phyloP scores from a whole-genome alignment of 495 filamentous ascomycete species.

The Penicillium waksmanii region DNA sequence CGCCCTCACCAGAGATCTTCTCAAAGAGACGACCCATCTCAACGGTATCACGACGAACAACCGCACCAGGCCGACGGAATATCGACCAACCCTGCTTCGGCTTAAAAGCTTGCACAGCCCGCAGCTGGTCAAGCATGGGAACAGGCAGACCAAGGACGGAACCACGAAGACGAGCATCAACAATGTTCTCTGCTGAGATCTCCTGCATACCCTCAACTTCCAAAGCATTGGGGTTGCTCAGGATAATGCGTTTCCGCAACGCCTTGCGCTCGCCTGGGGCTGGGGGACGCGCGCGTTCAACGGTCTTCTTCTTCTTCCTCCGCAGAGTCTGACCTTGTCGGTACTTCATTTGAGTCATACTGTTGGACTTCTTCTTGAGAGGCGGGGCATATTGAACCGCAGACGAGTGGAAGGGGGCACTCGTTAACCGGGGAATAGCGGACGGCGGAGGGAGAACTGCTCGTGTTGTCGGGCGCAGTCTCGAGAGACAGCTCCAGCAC shows the following conservation, averaged over 20 bases:
- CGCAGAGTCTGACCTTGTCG: slow-evolving; percentile 46
- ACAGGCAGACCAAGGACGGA: slow-evolving; percentile 70
- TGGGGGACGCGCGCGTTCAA: slow-evolving; percentile 54
- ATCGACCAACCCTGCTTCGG: slow-evolving; percentile 84
- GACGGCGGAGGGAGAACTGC: slow-evolving; percentile 38
- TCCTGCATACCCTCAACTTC: slow-evolving; percentile 67
- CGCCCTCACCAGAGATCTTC: slow-evolving; percentile 45
- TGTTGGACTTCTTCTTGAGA: slow-evolving; percentile 40
- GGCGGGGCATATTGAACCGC: slow-evolving; percentile 43
- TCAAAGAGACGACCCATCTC: slow-evolving; percentile 67
- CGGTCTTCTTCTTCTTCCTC: slow-evolving; percentile 51
- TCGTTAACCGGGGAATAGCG: slow-evolving; percentile 37
- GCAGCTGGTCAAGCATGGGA: slow-evolving; percentile 74
- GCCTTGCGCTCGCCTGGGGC: slow-evolving; percentile 81
- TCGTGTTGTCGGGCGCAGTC: slow-evolving; percentile 53
- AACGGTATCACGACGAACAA: slow-evolving; percentile 76
- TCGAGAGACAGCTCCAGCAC: slow-evolving; percentile 69
- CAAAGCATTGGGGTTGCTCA: slow-evolving; percentile 92
- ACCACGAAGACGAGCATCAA: slow-evolving; percentile 58
- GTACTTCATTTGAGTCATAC: slow-evolving; percentile 31
- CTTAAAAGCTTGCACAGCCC: slow-evolving; percentile 86
- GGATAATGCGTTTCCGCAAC: slow-evolving; percentile 80
- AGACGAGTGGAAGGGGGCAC: slow-evolving; percentile 51
- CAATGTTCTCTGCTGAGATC: slow-evolving; percentile 58
- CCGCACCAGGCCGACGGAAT: slow-evolving; percentile 76